A percentile compares a stretch with the other conserved stretches of the same genome.
phyloP scores from a whole-genome alignment of 139 green algal species.

The Chlamydomonas applanata region DNA sequence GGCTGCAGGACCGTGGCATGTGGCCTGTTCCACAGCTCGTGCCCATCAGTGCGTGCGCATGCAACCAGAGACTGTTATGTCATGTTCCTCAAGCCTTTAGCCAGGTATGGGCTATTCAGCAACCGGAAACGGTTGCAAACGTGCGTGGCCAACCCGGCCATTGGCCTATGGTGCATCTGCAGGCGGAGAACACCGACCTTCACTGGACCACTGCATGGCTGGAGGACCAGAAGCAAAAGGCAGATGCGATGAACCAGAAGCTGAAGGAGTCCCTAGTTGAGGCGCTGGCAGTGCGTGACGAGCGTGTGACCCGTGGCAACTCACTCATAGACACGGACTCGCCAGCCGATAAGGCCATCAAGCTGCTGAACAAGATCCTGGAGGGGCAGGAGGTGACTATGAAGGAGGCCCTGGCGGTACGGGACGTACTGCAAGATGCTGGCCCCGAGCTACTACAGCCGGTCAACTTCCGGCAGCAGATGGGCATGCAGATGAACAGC shows the following conservation, averaged over 20 bases:
- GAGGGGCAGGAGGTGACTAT: conserved; percentile 12
- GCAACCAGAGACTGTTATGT: too few species aligned
- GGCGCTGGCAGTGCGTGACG: conserved; percentile 5
- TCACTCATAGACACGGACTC: conserved; percentile 30
- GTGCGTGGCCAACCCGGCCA: too few species aligned
- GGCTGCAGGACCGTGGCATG: too few species aligned
- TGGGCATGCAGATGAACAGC: conserved; percentile 6
- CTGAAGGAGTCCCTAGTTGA: conserved; percentile 10
- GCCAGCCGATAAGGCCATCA: conserved; percentile 35
- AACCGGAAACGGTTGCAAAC: too few species aligned
- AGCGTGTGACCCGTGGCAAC: neutral
- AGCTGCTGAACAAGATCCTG: conserved; percentile 41
- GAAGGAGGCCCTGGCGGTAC: neutral
- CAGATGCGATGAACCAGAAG: conserved; percentile 2
- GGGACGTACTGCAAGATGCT: conserved; percentile 8
- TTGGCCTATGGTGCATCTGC: neutral
- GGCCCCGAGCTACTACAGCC: conserved; percentile 7
- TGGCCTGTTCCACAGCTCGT: too few species aligned
- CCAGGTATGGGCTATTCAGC: too few species aligned
- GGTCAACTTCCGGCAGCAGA: conserved; percentile 2
- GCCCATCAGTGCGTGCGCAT: too few species aligned
- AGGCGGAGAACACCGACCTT: conserved; percentile 13
- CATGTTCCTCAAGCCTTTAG: too few species aligned
- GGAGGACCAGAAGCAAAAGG: conserved; percentile 9
- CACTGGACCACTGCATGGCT: conserved; percentile 9